Conservation (phyloP, 306 rosid genomes). For the Elaeagnus macrophylla region DNA sequence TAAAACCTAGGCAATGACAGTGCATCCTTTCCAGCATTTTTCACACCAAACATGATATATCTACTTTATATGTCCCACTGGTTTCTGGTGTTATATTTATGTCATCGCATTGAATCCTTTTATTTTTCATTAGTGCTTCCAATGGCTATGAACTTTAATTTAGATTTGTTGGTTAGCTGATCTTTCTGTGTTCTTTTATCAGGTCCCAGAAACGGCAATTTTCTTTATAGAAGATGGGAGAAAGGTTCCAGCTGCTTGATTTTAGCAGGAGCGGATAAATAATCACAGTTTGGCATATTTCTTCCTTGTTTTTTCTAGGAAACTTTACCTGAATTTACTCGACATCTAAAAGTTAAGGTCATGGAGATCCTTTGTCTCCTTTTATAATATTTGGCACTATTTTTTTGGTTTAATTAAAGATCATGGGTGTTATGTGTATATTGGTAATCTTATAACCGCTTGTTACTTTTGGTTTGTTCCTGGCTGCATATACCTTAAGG, state of each 20-base stretch:
- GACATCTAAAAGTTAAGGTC: constrained; percentile 20
- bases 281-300: constrained; percentile 5
- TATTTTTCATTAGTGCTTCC: too few species aligned
- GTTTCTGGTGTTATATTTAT: too few species aligned
- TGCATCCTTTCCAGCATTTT: too few species aligned
- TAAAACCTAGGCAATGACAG: too few species aligned
- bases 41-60: too few species aligned
- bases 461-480: too few species aligned
- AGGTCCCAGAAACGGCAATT: constrained; percentile 89
- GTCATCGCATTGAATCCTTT: too few species aligned
- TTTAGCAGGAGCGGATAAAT: constrained; percentile 16
- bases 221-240: constrained; percentile 97
- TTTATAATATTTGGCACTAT: background rate
- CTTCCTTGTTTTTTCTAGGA: constrained; percentile 1
- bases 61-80: too few species aligned
- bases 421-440: too few species aligned
- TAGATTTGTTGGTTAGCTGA: background rate
- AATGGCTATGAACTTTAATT: background rate
- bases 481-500: too few species aligned
- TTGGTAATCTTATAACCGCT: too few species aligned
- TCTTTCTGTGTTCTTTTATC: constrained; percentile 11
- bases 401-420: too few species aligned
- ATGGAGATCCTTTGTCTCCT: constrained; percentile 3
- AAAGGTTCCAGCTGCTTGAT: constrained; percentile 94
- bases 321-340: constrained; percentile 19